Conservation (phyloP, 148 eudicot species). For the Spergularia marina region DNA sequence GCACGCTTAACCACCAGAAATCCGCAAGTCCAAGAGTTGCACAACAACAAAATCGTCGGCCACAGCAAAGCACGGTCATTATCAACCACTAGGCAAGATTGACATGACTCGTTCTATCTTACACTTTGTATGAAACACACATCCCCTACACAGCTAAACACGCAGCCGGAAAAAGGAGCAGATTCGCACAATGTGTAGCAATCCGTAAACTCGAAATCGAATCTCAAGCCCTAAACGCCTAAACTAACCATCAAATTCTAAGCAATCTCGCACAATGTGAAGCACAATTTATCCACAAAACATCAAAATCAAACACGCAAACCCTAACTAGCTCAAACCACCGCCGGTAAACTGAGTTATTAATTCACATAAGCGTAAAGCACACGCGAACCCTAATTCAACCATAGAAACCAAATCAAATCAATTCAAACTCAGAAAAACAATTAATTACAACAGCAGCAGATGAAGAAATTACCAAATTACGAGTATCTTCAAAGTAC, state of each 20-base stretch:
- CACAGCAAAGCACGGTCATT: too few species aligned
- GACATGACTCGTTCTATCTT: too few species aligned
- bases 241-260: not conserved
- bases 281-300: not conserved
- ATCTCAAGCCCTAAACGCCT: not conserved
- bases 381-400: not conserved
- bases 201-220: not conserved
- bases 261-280: not conserved
- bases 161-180: not conserved
- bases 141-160: not conserved
- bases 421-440: not conserved
- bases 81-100: too few species aligned
- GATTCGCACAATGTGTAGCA: not conserved
- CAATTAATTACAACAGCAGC: not conserved
- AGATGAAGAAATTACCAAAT: constrained; percentile 46
- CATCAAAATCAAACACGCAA: not conserved
- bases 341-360: too few species aligned
- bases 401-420: not conserved
- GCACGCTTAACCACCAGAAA: not conserved
- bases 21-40: not conserved
- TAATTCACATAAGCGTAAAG: too few species aligned
- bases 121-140: too few species aligned
- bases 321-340: not conserved
- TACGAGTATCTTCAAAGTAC: constrained; percentile 73
- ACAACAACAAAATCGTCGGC: not conserved